Conservation (phyloP, 768 basidiomycete species). For the Lanmaoa rubissima region DNA sequence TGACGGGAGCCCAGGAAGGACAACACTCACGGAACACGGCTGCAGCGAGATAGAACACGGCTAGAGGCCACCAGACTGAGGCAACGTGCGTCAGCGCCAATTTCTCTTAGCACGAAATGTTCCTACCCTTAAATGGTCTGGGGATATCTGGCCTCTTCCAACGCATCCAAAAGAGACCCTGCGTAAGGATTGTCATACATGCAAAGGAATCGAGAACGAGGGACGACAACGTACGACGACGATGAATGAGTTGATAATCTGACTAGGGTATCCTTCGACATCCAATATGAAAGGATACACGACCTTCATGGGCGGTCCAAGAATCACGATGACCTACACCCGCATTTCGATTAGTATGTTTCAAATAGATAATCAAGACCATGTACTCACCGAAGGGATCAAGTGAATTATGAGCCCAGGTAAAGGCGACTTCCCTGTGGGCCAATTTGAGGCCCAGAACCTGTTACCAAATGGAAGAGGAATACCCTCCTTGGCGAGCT, state of each 20-base stretch:
- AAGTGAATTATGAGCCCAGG: conserved; percentile 56
- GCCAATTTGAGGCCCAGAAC: conserved; percentile 65
- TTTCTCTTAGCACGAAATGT: too few relatives aligned
- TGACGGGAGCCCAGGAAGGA: neutral
- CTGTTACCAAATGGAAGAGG: conserved; percentile 57
- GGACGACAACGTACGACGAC: conserved; percentile 41
- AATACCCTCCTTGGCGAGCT: conserved; percentile 63
- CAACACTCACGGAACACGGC: conserved; percentile 46
- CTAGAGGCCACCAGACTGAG: conserved; percentile 51
- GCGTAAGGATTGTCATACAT: neutral
- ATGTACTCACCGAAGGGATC: conserved; percentile 44
- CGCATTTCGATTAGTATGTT: neutral
- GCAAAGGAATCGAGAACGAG: too few relatives aligned
- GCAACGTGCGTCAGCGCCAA: neutral
- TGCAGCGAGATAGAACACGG: conserved; percentile 51
- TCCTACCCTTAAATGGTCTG: conserved; percentile 53
- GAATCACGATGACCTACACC: conserved; percentile 48
- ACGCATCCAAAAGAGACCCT: conserved; percentile 58
- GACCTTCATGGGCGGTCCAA: conserved; percentile 50
- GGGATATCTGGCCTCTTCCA: conserved; percentile 45
- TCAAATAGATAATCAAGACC: neutral
- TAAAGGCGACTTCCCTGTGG: conserved; percentile 53
- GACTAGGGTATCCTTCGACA: conserved; percentile 46
- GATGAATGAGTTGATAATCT: conserved; percentile 57
- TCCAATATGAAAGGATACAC: conserved; percentile 64